Percentiles rank a stretch among this genome's conserved stretches.
Evolutionary conservation across 441 rosid genomes (phyloP).

Genomic region (Populus tomentosa): DNA sequence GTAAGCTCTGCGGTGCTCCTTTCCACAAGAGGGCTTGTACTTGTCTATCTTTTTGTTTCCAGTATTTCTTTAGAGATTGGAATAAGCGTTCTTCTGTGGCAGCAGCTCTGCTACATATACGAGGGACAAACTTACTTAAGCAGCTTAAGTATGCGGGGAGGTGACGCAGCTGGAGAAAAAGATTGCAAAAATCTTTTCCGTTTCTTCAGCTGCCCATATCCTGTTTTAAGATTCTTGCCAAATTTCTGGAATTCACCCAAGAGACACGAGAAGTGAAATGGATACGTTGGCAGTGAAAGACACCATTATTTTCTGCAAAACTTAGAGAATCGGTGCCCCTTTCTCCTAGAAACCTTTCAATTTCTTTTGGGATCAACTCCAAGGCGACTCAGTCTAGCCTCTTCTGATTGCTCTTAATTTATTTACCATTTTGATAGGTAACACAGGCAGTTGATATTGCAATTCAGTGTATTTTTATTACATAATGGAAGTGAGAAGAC

Average conservation of each 20-base stretch:
- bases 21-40: slow-evolving; percentile 64
- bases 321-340: background rate
- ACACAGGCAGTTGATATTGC: background rate
- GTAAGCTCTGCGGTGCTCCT: slow-evolving; percentile 48
- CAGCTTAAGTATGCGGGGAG: slow-evolving; percentile 55
- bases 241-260: slow-evolving; percentile 42
- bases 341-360: background rate
- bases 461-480: background rate
- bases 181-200: slow-evolving; percentile 63
- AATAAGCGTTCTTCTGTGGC: slow-evolving; percentile 71
- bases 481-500: background rate
- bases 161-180: slow-evolving; percentile 41
- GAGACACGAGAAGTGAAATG: slow-evolving; percentile 54
- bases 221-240: slow-evolving; percentile 48
- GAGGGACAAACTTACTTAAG: slow-evolving; percentile 75
- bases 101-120: slow-evolving; percentile 78
- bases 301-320: background rate
- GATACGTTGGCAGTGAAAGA: background rate
- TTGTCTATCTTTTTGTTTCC: slow-evolving; percentile 69
- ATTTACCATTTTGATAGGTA: background rate
- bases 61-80: slow-evolving; percentile 72
- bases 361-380: background rate
- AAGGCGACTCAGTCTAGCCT: background rate
- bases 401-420: background rate
- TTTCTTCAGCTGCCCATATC: slow-evolving; percentile 66